Percentiles rank a stretch among this genome's conserved stretches.
These are phyloP conservation scores for Firmiana major DNA, from an alignment of 345 rosid species.

Conservation along the genomic window DNA sequence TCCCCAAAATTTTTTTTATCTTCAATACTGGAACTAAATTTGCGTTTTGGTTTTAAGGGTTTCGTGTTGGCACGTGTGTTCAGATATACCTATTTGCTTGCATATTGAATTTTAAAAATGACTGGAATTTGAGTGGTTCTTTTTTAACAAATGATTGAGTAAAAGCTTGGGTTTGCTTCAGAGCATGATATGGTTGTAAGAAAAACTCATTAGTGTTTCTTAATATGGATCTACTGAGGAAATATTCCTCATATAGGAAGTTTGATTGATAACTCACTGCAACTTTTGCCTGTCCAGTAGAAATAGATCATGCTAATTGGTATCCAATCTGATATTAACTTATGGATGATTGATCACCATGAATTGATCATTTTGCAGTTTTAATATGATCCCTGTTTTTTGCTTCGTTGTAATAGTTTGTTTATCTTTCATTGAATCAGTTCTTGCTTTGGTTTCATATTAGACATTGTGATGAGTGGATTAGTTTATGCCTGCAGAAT, in stretches of 20 bases:
- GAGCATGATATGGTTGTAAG: not conserved
- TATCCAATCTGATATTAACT: not conserved
- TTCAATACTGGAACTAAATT: not conserved
- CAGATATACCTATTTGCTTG: not conserved
- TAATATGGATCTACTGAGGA: not conserved
- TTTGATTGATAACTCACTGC: not conserved
- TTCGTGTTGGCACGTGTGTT: not conserved
- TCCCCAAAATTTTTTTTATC: not conserved
- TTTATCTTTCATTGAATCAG: not conserved
- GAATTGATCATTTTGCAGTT: not conserved
- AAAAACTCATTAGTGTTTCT: not conserved
- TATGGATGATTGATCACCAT: not conserved
- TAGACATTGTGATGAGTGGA: not conserved
- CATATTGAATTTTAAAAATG: not conserved
- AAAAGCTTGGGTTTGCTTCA: not conserved
- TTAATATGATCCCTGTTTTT: not conserved
- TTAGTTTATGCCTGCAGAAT: slow-evolving; percentile 41
- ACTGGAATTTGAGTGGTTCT: not conserved
- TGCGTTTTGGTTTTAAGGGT: not conserved
- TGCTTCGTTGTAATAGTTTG: not conserved
- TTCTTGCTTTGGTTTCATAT: slow-evolving; percentile 3
- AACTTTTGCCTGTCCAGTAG: not conserved
- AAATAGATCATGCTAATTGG: not conserved
- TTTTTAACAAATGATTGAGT: not conserved
- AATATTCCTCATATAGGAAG: not conserved